Evolutionary conservation across 805 yeast genomes (phyloP).

Genomic region (baker's yeast (Saccharomyces cerevisiae)): DNA sequence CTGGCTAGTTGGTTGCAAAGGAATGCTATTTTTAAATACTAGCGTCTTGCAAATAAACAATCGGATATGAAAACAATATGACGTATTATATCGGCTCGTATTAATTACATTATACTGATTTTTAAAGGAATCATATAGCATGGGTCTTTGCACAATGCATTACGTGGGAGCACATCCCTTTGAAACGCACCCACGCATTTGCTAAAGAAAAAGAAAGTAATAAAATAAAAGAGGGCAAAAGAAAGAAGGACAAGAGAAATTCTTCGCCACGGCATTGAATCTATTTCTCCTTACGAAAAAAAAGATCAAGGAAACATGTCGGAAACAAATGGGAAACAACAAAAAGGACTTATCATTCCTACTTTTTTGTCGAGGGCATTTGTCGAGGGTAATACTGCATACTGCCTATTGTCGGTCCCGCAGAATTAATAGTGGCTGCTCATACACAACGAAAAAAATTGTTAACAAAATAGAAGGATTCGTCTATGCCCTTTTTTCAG

Average conservation of each 20-base stretch:
- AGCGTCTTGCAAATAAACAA: background rate
- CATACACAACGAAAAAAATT: background rate
- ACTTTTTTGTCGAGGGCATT: too few relatives aligned
- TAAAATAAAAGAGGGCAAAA: background rate
- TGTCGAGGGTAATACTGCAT: background rate
- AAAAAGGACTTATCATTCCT: background rate
- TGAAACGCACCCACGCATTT: background rate
- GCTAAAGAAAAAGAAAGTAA: background rate
- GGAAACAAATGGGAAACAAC: background rate
- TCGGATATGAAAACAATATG: too few relatives aligned
- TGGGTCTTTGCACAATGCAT: too few relatives aligned
- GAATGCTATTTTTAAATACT: background rate
- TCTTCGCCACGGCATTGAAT: background rate
- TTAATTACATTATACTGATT: background rate
- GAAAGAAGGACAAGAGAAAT: background rate
- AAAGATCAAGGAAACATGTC: background rate
- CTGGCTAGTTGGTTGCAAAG: background rate
- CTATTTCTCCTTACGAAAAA: background rate
- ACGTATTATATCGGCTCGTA: background rate
- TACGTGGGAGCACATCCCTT: too few relatives aligned
- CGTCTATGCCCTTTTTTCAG: background rate
- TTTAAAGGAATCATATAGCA: too few relatives aligned
- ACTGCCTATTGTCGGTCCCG: background rate
- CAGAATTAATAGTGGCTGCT: background rate
- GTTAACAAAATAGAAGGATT: too few relatives aligned